Conservation (phyloP, 768 basidiomycete genomes). For the Termitomyces sp. region DNA sequence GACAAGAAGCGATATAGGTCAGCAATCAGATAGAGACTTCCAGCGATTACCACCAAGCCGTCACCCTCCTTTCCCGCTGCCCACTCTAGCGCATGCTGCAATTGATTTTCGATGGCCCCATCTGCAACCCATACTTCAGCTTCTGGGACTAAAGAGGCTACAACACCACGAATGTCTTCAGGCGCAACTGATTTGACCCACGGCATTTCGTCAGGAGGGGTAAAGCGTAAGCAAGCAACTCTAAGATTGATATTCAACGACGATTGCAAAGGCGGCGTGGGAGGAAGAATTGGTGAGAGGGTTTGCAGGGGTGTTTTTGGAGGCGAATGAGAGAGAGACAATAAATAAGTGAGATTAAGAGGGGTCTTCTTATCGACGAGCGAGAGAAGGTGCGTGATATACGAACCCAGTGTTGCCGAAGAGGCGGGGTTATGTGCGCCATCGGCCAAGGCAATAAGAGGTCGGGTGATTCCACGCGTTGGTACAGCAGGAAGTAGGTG, state of each 20-base stretch:
- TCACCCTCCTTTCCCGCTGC: conserved; percentile 43
- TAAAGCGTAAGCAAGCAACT: conserved; percentile 59
- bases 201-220: conserved; percentile 86
- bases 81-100: conserved; percentile 33
- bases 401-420: conserved; percentile 57
- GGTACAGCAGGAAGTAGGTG: conserved; percentile 26
- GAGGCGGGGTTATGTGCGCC: conserved; percentile 93
- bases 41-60: conserved; percentile 69
- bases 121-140: conserved; percentile 41
- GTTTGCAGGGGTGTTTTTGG: conserved; percentile 76
- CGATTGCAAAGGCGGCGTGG: conserved; percentile 21
- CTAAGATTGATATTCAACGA: conserved; percentile 28
- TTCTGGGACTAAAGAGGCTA: conserved; percentile 36
- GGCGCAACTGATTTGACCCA: conserved; percentile 75
- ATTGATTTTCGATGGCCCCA: conserved; percentile 14
- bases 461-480: conserved; percentile 10
- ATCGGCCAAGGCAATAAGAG: conserved; percentile 64
- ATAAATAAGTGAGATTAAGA: conserved; percentile 59
- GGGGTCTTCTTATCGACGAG: conserved; percentile 12
- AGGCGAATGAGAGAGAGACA: conserved; percentile 83
- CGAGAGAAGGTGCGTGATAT: conserved; percentile 41
- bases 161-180: conserved; percentile 41
- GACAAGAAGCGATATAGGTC: conserved; percentile 73
- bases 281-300: conserved; percentile 57
- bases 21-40: conserved; percentile 92